phyloP scores from a whole-genome alignment of 139 green algal genomes.

The Chlorella sp. region DNA sequence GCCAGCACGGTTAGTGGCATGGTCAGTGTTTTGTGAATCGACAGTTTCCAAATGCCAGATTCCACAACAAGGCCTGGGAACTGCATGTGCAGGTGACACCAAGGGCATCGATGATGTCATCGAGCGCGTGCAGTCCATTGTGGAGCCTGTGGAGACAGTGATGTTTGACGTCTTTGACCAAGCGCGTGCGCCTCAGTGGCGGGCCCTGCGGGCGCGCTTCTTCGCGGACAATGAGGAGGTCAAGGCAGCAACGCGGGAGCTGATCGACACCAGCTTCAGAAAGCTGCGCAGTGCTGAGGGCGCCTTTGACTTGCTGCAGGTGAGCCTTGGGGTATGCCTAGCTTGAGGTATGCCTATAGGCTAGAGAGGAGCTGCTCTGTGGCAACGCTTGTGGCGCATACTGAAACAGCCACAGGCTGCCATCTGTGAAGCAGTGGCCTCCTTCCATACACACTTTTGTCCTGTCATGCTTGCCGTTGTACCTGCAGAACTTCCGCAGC shows the following conservation, averaged over 20 bases:
- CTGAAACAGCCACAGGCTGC: no score
- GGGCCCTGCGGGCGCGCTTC: conserved; percentile 55
- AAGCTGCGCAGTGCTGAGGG: conserved; percentile 79
- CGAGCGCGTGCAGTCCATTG: conserved; percentile 72
- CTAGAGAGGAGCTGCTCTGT: no score
- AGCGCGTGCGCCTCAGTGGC: conserved; percentile 53
- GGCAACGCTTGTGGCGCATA: no score
- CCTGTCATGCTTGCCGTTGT: no score
- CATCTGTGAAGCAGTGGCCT: no score
- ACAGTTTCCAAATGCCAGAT: no score
- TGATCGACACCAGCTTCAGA: conserved; percentile 92
- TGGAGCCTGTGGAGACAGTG: conserved; percentile 65
- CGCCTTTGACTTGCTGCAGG: conserved; percentile 85
- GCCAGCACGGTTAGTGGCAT: no score
- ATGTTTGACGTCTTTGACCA: conserved; percentile 72
- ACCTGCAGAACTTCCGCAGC: conserved; percentile 80
- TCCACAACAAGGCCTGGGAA: no score
- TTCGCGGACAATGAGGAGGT: conserved; percentile 66
- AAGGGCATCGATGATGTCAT: conserved; percentile 72
- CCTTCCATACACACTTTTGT: no score
- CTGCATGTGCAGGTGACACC: conserved; percentile 50
- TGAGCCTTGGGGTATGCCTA: no score
- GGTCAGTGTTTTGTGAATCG: no score
- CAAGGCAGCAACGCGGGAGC: conserved; percentile 46
- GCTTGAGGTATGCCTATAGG: no score